A percentile compares a stretch with the other conserved stretches of the same genome.
These are phyloP conservation scores for Glebionis coronaria DNA, from an alignment of 129 eudicot genomes.

Conservation along the genomic window DNA sequence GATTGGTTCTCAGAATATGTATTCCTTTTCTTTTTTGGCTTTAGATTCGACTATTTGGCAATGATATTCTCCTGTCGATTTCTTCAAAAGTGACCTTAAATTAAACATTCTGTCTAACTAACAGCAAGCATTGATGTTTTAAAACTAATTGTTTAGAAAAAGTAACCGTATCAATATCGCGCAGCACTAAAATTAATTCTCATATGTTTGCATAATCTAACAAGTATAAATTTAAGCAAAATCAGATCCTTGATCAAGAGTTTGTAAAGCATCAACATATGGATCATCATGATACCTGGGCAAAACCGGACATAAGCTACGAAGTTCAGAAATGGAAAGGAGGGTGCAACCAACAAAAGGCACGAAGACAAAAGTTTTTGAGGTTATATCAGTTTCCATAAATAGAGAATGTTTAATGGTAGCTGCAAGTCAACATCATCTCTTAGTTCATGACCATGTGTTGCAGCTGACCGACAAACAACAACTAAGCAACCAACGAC, in stretches of 20 bases:
- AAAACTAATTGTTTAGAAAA: not conserved
- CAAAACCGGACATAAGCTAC: conserved; percentile 13
- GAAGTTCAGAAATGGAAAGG: not conserved
- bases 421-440: not conserved
- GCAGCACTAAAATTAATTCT: too few species aligned
- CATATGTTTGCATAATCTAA: too few species aligned
- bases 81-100: not conserved
- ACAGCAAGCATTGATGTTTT: not conserved
- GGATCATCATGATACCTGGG: not conserved
- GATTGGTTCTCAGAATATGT: conserved; percentile 23
- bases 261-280: conserved; percentile 6
- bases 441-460: not conserved
- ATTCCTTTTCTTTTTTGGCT: conserved; percentile 21
- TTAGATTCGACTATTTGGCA: conserved; percentile 24
- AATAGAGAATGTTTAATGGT: not conserved
- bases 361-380: not conserved
- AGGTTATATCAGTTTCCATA: conserved; percentile 14
- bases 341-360: conserved; percentile 8
- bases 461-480: conserved; percentile 1
- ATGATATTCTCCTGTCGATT: conserved; percentile 11
- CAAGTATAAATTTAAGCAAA: too few species aligned
- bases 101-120: not conserved
- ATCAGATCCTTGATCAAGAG: not conserved
- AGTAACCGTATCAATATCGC: too few species aligned
- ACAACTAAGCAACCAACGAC: too few species aligned